Evolutionary conservation across 2,329 filamentous ascomycete genomes (phyloP), one percentile per base, ranked within the genome.

Genomic region (Botrytis hyacinthi): DNA sequence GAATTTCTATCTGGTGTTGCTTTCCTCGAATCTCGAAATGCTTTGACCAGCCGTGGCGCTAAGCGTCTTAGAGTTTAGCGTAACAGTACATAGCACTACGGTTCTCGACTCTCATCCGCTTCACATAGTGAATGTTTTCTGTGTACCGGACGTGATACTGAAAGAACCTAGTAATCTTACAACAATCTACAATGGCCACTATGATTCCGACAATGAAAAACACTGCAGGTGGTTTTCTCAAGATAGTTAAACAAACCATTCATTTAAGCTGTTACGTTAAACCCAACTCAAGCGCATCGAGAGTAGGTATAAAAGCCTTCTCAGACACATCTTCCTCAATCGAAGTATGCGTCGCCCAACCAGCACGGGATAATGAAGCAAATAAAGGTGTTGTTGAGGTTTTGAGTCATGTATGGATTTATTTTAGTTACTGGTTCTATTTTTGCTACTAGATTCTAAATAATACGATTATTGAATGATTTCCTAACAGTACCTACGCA

Each of bases 201-300:
- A 32, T 40, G 8, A 40, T 57, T 20, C 60, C 37, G 14, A 16
- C 48, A 22, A 32, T 57, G 10, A 42, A 72, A 18, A 29, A 29
- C 26, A 9, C 3, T 16, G 51, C n/a, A 32, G 51, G 51, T 29
- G 37, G 44, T 22, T 54, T 54, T 26, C 44, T 65, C 3, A 72
- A 37, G 37, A 51, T 65, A 42, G 40, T 51, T 3, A 48, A 67
- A 51, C 37, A 66, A 42, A 67, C 29, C 2, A 80, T 93, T 29
- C 87, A 90, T 71, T 82, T 93, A 46, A 85, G 87, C 40, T 92
- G 92, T 80, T 89, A 87, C 76, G 87, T 93, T 73, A 92, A 91
- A 75, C 89, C 92, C 0, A 89, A 90, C 5, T 87, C 88, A 20
- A 89, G 85, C 79, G 88, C 87, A 42, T 84, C 84, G 37, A 87